Percentiles rank a stretch among this genome's conserved stretches.
Evolutionary conservation across 768 basidiomycete genomes (phyloP).

Genomic region (Suillus hirtellus): DNA sequence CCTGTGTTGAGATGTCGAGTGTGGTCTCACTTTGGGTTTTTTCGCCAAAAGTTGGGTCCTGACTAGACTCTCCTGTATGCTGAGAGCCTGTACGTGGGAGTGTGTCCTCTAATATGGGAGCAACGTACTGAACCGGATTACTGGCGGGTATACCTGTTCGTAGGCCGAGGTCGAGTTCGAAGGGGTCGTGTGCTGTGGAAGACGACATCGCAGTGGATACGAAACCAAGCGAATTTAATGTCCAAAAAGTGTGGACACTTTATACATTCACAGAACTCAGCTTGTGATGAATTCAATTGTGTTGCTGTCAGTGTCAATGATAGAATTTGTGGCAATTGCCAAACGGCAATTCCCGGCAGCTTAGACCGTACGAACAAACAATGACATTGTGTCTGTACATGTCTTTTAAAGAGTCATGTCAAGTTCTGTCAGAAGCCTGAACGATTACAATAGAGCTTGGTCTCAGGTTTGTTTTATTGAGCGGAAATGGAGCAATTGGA

Average conservation of each 20-base stretch:
- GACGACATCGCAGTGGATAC: not conserved
- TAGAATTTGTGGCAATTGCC: not conserved
- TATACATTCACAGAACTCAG: not conserved
- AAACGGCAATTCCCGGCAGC: not conserved
- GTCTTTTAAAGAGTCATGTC: not conserved
- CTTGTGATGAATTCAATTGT: not conserved
- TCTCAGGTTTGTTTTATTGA: not conserved
- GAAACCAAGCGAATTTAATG: not conserved
- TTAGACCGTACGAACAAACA: not conserved
- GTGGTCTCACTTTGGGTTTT: conserved; percentile 28
- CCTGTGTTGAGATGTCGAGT: conserved; percentile 15
- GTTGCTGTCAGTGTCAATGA: not conserved
- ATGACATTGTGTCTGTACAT: not conserved
- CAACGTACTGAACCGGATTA: conserved; percentile 13
- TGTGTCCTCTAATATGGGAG: conserved; percentile 13
- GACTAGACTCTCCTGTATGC: conserved; percentile 26
- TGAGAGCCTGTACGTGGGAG: conserved; percentile 22
- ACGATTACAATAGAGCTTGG: not conserved
- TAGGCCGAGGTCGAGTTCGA: conserved; percentile 22
- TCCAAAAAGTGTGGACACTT: not conserved
- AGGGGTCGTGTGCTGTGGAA: conserved; percentile 20
- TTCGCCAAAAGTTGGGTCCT: conserved; percentile 23
- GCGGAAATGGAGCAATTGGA: not conserved
- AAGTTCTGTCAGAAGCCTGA: not conserved
- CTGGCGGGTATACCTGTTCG: conserved; percentile 17